Evolutionary conservation across 352 stramenopile genomes (phyloP).

Genomic region (Phytophthora rubi): DNA sequence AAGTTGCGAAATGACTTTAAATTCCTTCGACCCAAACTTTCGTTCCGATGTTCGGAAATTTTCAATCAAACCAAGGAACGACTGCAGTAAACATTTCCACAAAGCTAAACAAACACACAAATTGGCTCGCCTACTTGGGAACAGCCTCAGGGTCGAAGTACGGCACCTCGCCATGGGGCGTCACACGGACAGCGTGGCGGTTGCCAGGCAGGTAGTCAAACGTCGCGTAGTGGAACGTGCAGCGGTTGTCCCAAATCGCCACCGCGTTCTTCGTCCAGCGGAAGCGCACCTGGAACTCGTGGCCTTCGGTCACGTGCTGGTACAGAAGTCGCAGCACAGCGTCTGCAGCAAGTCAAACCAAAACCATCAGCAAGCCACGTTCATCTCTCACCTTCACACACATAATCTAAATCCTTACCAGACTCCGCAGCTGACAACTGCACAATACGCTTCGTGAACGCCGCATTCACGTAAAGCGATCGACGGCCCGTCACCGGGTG

Average conservation of each 20-base stretch:
- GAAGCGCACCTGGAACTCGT: slow-evolving; percentile 34
- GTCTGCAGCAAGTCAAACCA: slow-evolving; percentile 4
- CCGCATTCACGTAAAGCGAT: not conserved
- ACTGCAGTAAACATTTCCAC: not conserved
- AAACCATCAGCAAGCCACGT: not conserved
- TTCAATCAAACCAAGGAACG: not conserved
- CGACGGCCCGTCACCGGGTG: not conserved
- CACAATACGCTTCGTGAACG: not conserved
- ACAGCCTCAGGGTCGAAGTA: slow-evolving; percentile 29
- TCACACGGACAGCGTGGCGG: slow-evolving; percentile 27
- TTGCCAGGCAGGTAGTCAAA: slow-evolving; percentile 34
- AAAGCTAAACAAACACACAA: too few species aligned
- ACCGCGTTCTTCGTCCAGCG: slow-evolving; percentile 36
- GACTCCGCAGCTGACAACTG: not conserved
- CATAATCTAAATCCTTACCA: not conserved
- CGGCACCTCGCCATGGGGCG: slow-evolving; percentile 27
- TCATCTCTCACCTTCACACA: not conserved
- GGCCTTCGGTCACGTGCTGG: slow-evolving; percentile 23
- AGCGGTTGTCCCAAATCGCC: slow-evolving; percentile 34
- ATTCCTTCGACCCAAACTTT: too few species aligned
- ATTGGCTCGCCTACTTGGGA: slow-evolving; percentile 10
- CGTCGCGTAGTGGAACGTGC: slow-evolving; percentile 32
- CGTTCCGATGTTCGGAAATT: too few species aligned
- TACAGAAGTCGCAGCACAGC: slow-evolving; percentile 31
- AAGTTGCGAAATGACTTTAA: too few species aligned